Evolutionary conservation across 1,284 basidiomycete genomes (phyloP).

Genomic region (Cryptococcus amylolentus): DNA sequence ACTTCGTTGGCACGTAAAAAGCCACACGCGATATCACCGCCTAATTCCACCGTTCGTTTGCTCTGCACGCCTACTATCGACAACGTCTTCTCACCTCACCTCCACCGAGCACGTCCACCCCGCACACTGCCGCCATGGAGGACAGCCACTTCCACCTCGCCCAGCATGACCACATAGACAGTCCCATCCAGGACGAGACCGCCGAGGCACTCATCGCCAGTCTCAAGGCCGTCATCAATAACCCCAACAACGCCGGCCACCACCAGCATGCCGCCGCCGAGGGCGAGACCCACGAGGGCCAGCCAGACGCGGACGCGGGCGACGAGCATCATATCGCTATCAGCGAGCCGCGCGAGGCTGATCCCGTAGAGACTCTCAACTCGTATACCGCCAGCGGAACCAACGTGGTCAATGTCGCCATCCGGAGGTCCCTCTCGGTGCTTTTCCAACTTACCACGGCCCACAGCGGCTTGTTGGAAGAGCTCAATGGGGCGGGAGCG

Average conservation of each 20-base stretch:
- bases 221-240: conserved; percentile 13
- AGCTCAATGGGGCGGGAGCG: conserved; percentile 27
- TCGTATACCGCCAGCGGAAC: neutral
- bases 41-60: neutral
- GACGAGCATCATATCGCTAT: neutral
- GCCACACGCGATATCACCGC: neutral
- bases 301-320: neutral
- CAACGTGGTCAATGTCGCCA: neutral
- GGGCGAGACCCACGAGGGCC: neutral
- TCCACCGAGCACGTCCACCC: neutral
- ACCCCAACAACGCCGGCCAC: neutral
- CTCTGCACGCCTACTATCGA: conserved; percentile 12
- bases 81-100: neutral
- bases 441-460: conserved; percentile 24
- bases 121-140: neutral
- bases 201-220: conserved; percentile 15
- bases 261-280: neutral
- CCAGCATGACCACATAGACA: neutral
- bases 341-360: neutral
- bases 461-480: conserved; percentile 27
- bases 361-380: neutral
- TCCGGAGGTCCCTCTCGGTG: conserved; percentile 12
- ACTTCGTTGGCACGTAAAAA: too few relatives aligned
- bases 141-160: neutral
- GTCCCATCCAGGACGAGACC: conserved; percentile 5